These are phyloP conservation scores for Globisporangium radiosum DNA, from an alignment of 352 stramenopile species.

Conservation along the genomic window DNA sequence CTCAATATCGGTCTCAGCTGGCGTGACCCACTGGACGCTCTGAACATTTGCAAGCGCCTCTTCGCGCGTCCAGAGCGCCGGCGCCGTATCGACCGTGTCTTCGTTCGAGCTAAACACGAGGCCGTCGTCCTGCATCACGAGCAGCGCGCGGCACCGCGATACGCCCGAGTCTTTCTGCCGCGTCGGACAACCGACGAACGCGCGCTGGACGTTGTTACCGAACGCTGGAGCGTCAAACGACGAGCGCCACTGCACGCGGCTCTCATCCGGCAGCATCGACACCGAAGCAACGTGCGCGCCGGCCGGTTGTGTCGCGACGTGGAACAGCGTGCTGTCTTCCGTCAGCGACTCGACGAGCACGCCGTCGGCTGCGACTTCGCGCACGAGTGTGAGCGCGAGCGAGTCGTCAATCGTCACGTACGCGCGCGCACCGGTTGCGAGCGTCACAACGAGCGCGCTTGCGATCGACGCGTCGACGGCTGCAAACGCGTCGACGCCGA, in stretches of 20 bases:
- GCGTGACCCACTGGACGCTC: conserved; percentile 71
- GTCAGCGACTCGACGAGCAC: conserved; percentile 47
- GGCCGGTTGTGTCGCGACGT: conserved; percentile 21
- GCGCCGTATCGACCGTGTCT: conserved; percentile 11
- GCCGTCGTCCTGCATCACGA: conserved; percentile 70
- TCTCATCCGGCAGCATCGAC: conserved; percentile 18
- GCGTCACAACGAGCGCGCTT: conserved; percentile 38
- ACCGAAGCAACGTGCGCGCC: conserved; percentile 35
- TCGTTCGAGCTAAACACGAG: conserved; percentile 69
- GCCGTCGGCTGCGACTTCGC: conserved; percentile 32
- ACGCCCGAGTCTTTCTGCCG: conserved; percentile 43
- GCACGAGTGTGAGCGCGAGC: conserved; percentile 30
- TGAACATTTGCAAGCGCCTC: conserved; percentile 75
- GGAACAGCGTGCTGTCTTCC: conserved; percentile 51
- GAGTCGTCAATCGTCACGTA: conserved; percentile 41
- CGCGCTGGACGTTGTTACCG: conserved; percentile 38
- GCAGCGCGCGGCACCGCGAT: conserved; percentile 41
- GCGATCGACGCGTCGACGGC: conserved; percentile 34
- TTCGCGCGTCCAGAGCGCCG: conserved; percentile 64
- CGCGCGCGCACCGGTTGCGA: conserved; percentile 52
- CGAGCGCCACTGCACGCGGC: conserved; percentile 32
- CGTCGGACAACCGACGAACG: conserved; percentile 48
- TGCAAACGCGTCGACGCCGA: conserved; percentile 20
- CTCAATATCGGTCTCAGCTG: conserved; percentile 68
- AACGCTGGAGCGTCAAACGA: conserved; percentile 44